phyloP scores from a whole-genome alignment of 2,329 filamentous ascomycete species.

The Aspergillus sp. region DNA sequence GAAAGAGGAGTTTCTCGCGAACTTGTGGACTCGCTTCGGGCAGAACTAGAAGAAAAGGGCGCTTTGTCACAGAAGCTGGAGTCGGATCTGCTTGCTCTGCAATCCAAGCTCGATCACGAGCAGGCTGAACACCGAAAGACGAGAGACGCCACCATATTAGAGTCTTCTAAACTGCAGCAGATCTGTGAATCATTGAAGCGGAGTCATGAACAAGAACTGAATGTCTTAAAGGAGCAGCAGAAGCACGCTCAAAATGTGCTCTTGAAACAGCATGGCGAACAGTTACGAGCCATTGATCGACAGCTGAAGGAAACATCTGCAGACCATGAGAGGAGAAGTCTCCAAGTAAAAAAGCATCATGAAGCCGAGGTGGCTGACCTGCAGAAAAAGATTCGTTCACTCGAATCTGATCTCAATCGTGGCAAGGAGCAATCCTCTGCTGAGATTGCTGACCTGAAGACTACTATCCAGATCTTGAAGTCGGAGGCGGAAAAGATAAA shows the following conservation, averaged over 20 bases:
- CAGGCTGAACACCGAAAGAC: constrained; percentile 69
- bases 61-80: constrained; percentile 60
- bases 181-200: constrained; percentile 71
- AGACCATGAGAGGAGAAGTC: constrained; percentile 43
- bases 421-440: constrained; percentile 54
- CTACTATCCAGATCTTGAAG: constrained; percentile 61
- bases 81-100: constrained; percentile 55
- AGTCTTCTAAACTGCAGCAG: constrained; percentile 61
- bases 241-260: constrained; percentile 45
- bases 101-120: constrained; percentile 66
- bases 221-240: constrained; percentile 54
- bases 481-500: constrained; percentile 54
- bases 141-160: constrained; percentile 59
- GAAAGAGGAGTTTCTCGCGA: constrained; percentile 93
- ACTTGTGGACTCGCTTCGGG: constrained; percentile 79
- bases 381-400: constrained; percentile 59
- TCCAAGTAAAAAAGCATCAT: constrained; percentile 42
- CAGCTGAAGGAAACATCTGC: constrained; percentile 48
- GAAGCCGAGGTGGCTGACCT: constrained; percentile 67
- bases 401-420: constrained; percentile 55
- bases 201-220: constrained; percentile 67
- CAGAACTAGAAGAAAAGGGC: constrained; percentile 73
- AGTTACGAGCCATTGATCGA: constrained; percentile 51
- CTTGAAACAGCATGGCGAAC: constrained; percentile 47
- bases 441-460: constrained; percentile 60